Conservation (phyloP, 2,329 filamentous ascomycete species). For the Nannizziopsis barbatae region DNA sequence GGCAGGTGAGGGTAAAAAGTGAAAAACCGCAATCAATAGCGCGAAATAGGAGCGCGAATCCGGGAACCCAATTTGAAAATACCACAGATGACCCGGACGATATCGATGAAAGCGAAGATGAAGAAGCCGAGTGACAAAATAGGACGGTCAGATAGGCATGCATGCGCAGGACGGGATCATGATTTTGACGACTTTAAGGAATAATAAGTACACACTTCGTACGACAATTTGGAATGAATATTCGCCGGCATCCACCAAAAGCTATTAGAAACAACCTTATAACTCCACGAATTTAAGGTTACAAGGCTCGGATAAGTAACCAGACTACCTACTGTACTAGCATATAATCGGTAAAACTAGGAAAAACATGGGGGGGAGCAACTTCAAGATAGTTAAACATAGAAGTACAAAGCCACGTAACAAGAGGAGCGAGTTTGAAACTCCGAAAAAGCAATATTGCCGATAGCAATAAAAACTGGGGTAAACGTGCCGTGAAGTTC, state of each 20-base stretch:
- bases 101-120: constrained; percentile 18
- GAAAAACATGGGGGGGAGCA: neutral
- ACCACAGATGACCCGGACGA: constrained; percentile 10
- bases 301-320: too few species aligned
- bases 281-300: too few species aligned
- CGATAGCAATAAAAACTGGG: neutral
- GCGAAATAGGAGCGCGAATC: constrained; percentile 8
- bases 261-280: too few species aligned
- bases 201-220: too few species aligned
- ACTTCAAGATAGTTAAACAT: neutral
- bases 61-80: constrained; percentile 11
- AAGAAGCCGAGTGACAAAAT: constrained; percentile 9
- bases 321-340: neutral
- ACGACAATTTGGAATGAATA: too few species aligned
- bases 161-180: neutral
- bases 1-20: constrained; percentile 6
- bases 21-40: constrained; percentile 2
- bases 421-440: neutral
- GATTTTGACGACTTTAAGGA: neutral
- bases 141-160: neutral
- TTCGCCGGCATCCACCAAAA: too few species aligned
- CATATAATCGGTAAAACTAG: neutral
- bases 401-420: neutral
- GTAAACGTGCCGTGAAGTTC: neutral
- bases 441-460: neutral